A percentile compares a stretch with the other conserved stretches of the same genome.
These are phyloP conservation scores for Cicer cuneatum DNA, from an alignment of 306 rosid species.

Conservation along the genomic window DNA sequence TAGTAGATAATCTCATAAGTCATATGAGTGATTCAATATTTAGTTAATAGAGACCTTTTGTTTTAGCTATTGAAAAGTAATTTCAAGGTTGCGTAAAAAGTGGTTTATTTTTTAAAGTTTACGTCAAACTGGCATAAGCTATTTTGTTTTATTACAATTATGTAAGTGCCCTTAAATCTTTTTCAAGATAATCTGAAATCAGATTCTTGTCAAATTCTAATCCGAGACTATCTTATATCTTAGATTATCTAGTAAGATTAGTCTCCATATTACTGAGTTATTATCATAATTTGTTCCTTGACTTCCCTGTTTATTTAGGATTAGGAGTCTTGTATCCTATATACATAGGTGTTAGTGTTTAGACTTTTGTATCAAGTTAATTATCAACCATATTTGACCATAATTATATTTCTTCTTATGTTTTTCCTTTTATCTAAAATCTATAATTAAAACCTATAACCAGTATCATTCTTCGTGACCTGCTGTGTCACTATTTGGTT, in stretches of 20 bases:
- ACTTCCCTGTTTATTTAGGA: no score
- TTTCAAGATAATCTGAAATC: not conserved
- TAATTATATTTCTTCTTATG: not conserved
- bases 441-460: not conserved
- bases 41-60: not conserved
- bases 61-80: not conserved
- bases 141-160: not conserved
- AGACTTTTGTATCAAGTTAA: not conserved
- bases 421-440: not conserved
- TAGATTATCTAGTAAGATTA: no score
- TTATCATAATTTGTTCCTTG: no score
- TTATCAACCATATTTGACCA: not conserved
- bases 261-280: no score
- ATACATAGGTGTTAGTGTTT: not conserved
- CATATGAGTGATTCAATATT: not conserved
- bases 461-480: not conserved
- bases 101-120: not conserved
- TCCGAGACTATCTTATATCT: no score
- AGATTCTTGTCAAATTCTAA: not conserved
- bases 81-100: constrained; percentile 12
- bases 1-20: not conserved
- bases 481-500: not conserved
- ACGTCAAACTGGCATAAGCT: not conserved
- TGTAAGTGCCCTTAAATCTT: not conserved
- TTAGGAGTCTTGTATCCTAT: not conserved